A percentile compares a stretch with the other conserved stretches of the same genome.
Conservation (phyloP, 2,329 filamentous ascomycete genomes). For the Trichoderma cornu-damae region DNA sequence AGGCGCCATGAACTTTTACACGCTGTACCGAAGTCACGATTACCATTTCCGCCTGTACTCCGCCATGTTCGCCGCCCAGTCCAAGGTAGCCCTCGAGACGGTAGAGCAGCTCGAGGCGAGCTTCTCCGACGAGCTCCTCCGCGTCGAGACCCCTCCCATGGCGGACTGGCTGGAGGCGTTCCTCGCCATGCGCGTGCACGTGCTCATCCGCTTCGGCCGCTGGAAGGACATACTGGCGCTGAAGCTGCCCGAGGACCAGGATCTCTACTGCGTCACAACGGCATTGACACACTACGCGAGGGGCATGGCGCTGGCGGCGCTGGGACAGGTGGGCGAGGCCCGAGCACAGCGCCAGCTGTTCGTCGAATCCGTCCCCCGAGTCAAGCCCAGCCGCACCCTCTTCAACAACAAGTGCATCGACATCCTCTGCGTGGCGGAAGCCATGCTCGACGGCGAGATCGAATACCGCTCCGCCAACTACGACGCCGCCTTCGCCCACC, state of each 20-base stretch:
- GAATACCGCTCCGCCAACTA: conserved; percentile 61
- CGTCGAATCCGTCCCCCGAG: conserved; percentile 41
- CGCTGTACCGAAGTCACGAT: conserved; percentile 68
- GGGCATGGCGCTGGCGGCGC: conserved; percentile 60
- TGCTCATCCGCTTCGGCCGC: conserved; percentile 65
- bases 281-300: conserved; percentile 65
- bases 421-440: conserved; percentile 57
- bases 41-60: conserved; percentile 72
- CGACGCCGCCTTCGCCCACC: conserved; percentile 52
- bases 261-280: conserved; percentile 64
- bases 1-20: conserved; percentile 67
- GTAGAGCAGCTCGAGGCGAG: conserved; percentile 54
- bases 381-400: conserved; percentile 53
- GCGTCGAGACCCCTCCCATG: conserved; percentile 64
- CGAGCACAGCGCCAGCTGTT: conserved; percentile 49
- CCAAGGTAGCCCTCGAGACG: conserved; percentile 56
- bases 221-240: conserved; percentile 63
- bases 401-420: conserved; percentile 43
- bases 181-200: conserved; percentile 61
- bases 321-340: conserved; percentile 50
- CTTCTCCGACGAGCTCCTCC: conserved; percentile 59
- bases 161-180: conserved; percentile 75
- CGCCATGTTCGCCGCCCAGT: conserved; percentile 71
- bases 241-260: conserved; percentile 49
- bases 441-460: conserved; percentile 70